Percentiles rank a stretch among this genome's conserved stretches.
phyloP scores from a whole-genome alignment of 108 stramenopile genomes.

The Cyclotella cryptica region DNA sequence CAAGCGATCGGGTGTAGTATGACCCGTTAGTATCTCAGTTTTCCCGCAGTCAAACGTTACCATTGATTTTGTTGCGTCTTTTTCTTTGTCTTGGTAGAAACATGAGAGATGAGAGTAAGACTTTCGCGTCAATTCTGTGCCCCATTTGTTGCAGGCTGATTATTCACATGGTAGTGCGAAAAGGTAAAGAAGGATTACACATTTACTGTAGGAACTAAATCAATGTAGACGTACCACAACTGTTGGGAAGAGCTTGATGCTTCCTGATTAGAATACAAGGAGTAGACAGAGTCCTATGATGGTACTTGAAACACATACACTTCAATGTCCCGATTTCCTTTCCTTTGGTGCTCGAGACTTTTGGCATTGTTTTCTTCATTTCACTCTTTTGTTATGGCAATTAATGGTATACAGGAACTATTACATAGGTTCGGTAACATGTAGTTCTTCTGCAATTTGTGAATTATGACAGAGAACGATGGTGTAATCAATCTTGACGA shows the following conservation, averaged over 20 bases:
- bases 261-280: neutral
- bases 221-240: neutral
- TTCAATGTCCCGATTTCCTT: neutral
- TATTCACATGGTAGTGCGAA: neutral
- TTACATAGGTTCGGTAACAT: too few relatives aligned
- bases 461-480: too few relatives aligned
- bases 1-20: neutral
- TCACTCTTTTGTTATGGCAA: neutral
- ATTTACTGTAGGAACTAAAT: neutral
- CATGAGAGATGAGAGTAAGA: slow-evolving; percentile 28
- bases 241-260: neutral
- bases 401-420: neutral
- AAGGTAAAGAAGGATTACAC: neutral
- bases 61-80: slow-evolving; percentile 13
- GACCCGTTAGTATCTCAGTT: neutral
- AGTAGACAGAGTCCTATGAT: slow-evolving; percentile 1
- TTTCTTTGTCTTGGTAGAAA: slow-evolving; percentile 3
- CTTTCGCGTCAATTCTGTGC: slow-evolving; percentile 24
- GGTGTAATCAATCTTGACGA: too few relatives aligned
- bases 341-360: neutral
- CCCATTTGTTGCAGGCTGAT: slow-evolving; percentile 40
- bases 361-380: neutral
- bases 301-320: slow-evolving; percentile 1
- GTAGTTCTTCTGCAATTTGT: too few relatives aligned
- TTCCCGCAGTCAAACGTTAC: slow-evolving; percentile 1